Evolutionary conservation across 768 basidiomycete species (phyloP), one percentile per base, ranked within the genome.

Genomic region (Tylopilus plumbeoviolaceoides): DNA sequence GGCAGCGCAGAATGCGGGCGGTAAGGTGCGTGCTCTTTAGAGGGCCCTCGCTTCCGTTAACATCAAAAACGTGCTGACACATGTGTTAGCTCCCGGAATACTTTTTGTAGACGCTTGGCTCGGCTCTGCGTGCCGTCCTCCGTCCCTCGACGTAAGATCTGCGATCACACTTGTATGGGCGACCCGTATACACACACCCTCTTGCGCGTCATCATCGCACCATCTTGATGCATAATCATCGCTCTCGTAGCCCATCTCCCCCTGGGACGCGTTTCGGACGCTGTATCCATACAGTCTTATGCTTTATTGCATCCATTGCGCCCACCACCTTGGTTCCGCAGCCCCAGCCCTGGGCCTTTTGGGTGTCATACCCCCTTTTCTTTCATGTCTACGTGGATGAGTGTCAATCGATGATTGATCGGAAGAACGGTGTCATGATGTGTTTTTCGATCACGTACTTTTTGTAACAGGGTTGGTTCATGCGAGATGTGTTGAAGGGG

Each of bases 11-110:
- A 89, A 75, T 64, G 82, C 78, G 43, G 78, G 78, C 49, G 85
- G 82, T 25, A 91, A 88, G 81, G 90, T 89, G 71, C 40, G 59
- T 57, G 1, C 2, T 51, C 20, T 41, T 38, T 45, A 20, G 44
- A 33, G 28, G n/a, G 7, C 27, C 40, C 33, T 31, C 31, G n/a
- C 21, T 27, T 28, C 40, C 14, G 36, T 50, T 47, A 14, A 41
- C 39, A 44, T 20, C 23, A n/a, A n/a, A n/a, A 31, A 28, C 31
- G 6, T 46, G 18, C 48, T 53, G 53, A 60, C 39, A 44, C 17
- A 15, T 11, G 10, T 44, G n/a, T 40, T 60, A 90, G 89, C 75
- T 88, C 44, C 89, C 89, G 12, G 89, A 91, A 66, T 91, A 91
- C 71, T 91, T 91, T 73, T 75, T 79, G 62, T 79, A 74, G 48